These are phyloP conservation scores for Carpinus fangiana DNA, from an alignment of 306 rosid genomes.

Conservation along the genomic window DNA sequence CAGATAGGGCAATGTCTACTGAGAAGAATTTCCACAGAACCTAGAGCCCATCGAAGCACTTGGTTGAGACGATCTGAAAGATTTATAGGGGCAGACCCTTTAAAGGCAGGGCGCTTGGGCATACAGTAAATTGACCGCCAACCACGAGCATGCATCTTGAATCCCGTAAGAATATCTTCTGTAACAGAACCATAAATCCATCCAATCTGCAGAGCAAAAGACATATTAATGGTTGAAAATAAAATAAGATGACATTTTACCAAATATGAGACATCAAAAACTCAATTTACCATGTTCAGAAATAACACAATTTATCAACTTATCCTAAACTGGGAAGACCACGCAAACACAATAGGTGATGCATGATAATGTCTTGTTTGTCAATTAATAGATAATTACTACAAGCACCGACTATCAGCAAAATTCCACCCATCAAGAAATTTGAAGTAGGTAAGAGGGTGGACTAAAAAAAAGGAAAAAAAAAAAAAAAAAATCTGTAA, in stretches of 20 bases:
- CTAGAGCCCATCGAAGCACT: constrained; percentile 97
- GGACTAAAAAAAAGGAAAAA: background rate
- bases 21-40: constrained; percentile 91
- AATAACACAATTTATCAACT: background rate
- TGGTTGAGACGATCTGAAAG: constrained; percentile 98
- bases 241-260: background rate
- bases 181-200: constrained; percentile 99
- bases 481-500: background rate
- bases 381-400: background rate
- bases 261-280: background rate
- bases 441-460: background rate
- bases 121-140: constrained; percentile 97
- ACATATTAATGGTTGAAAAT: constrained; percentile 8
- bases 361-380: background rate
- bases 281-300: background rate
- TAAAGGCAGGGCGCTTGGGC: constrained; percentile 87
- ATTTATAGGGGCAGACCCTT: constrained; percentile 98
- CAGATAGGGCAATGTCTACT: constrained; percentile 97
- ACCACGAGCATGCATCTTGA: constrained; percentile 99
- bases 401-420: background rate
- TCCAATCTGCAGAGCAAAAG: constrained; percentile 70
- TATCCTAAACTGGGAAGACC: background rate
- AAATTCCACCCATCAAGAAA: background rate
- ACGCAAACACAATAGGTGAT: background rate
- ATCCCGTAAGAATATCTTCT: constrained; percentile 98